Percentiles rank a stretch among this genome's conserved stretches.
phyloP scores from a whole-genome alignment of 768 basidiomycete genomes.

The Trametes cinnabarina region DNA sequence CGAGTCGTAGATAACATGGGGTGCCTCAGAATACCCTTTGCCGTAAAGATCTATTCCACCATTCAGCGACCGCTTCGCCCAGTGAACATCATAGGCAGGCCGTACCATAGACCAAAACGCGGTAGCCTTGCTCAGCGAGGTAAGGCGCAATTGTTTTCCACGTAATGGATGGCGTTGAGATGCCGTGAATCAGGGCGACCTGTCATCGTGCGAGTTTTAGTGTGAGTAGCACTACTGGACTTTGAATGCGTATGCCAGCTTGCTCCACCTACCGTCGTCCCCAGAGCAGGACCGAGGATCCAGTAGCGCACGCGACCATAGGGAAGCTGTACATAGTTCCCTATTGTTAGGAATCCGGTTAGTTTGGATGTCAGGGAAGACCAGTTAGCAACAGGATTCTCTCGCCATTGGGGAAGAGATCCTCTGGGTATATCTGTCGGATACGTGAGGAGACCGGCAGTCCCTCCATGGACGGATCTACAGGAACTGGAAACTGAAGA shows the following conservation, averaged over 20 bases:
- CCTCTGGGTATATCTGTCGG: constrained; percentile 31
- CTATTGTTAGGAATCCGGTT: background rate
- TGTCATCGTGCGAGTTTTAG: too few relatives aligned
- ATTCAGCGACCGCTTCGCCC: too few relatives aligned
- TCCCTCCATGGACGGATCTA: constrained; percentile 27
- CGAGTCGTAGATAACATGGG: constrained; percentile 59
- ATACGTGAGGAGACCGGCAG: constrained; percentile 20
- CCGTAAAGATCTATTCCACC: constrained; percentile 83
- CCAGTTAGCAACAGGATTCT: too few relatives aligned
- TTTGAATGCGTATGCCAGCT: too few relatives aligned
- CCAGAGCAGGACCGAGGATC: constrained; percentile 68
- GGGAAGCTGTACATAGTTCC: constrained; percentile 56
- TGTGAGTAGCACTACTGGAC: too few relatives aligned
- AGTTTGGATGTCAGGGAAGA: too few relatives aligned
- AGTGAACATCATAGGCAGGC: background rate
- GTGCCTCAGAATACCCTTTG: constrained; percentile 80
- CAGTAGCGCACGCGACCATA: constrained; percentile 66
- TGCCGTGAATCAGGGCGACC: constrained; percentile 76
- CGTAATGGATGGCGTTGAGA: constrained; percentile 70
- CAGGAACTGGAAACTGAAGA: constrained; percentile 23
- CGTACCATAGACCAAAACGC: constrained; percentile 73
- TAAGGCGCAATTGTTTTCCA: constrained; percentile 71
- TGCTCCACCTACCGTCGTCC: constrained; percentile 66
- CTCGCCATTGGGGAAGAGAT: constrained; percentile 32
- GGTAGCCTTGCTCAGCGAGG: constrained; percentile 61